Conservation (phyloP, 2,329 filamentous ascomycete species). For the Talaromyces sp. region DNA sequence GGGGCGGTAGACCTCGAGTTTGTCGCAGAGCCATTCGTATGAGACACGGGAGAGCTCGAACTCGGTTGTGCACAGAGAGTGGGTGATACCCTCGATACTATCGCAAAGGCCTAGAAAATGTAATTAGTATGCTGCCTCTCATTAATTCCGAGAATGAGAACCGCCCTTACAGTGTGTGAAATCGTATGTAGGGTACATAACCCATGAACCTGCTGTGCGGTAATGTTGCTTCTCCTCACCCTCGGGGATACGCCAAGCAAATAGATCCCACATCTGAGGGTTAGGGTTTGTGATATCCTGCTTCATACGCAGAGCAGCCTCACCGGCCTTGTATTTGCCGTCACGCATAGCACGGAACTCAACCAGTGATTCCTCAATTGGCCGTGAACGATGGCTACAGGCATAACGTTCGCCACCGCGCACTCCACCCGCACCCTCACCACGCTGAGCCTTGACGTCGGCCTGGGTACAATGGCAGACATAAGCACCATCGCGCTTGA, state of each 20-base stretch:
- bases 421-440: slow-evolving; percentile 67
- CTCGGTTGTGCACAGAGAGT: slow-evolving; percentile 91
- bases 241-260: slow-evolving; percentile 83
- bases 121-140: slow-evolving; percentile 60
- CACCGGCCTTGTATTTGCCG: slow-evolving; percentile 82
- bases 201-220: slow-evolving; percentile 81
- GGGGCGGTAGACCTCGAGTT: slow-evolving; percentile 79
- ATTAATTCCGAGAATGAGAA: not conserved
- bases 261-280: slow-evolving; percentile 95
- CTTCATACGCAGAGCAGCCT: slow-evolving; percentile 91
- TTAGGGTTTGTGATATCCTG: slow-evolving; percentile 80
- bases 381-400: slow-evolving; percentile 77
- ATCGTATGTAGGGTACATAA: slow-evolving; percentile 78
- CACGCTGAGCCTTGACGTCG: slow-evolving; percentile 84
- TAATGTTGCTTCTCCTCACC: slow-evolving; percentile 44
- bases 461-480: slow-evolving; percentile 82
- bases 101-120: slow-evolving; percentile 67
- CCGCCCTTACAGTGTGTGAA: slow-evolving; percentile 28
- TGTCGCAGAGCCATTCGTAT: slow-evolving; percentile 88
- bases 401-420: slow-evolving; percentile 70
- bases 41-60: slow-evolving; percentile 82
- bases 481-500: slow-evolving; percentile 69
- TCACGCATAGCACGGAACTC: slow-evolving; percentile 91
- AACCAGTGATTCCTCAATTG: slow-evolving; percentile 72
- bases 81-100: slow-evolving; percentile 88